Base-by-base conservation (phyloP, 2,329 filamentous ascomycete genomes). In the Amesomyces nigricolor region DNA sequence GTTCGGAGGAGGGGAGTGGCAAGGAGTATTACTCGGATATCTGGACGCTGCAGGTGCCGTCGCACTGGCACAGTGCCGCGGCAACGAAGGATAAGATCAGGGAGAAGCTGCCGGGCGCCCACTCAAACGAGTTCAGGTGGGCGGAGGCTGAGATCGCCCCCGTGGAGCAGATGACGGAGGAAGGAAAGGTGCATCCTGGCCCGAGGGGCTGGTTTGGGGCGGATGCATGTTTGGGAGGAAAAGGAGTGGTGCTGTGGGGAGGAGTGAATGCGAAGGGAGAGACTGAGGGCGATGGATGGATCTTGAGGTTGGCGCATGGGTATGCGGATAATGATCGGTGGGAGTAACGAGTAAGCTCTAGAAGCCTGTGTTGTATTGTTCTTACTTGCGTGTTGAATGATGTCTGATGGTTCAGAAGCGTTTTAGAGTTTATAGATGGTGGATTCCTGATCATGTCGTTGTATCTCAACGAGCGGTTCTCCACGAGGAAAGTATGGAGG, bases 211-310 rank as follows among this genome's bases (percentile, higher is more conserved):
- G 59, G 66, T 78, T 65, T 56, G 70, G 57, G 46, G 77, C 67
- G 58, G 68, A 56, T 60, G 67, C 72, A 0, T 75, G 77, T 49
- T 67, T 75, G 4, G 74, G 75, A 58, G 76, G 73, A 3, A 74
- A 72, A 48, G 75, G 69, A 13, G 70, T 78, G 6, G 68, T 81
- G 3, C 61, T 79, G 11, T 82, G 78, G 78, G 79, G 79, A n/a
- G 79, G 79, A 0, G 57, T 73, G 3, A 74, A 75, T 60, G 70
- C 67, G 0, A 66, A 72, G 38, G 74, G 75, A 2, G 70, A 70
- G 45, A 64, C 58, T 14, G 69, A 73, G 47, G 68, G 66, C 1
- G 71, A 74, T 57, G 73, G 73, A 2, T 75, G 73, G 72, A 54
- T 73, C 13, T 60, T 75, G 42, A 63, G 60, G 48, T 38, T 68